Conservation (phyloP, 2,329 filamentous ascomycete species). For the Diaporthe nobilis region DNA sequence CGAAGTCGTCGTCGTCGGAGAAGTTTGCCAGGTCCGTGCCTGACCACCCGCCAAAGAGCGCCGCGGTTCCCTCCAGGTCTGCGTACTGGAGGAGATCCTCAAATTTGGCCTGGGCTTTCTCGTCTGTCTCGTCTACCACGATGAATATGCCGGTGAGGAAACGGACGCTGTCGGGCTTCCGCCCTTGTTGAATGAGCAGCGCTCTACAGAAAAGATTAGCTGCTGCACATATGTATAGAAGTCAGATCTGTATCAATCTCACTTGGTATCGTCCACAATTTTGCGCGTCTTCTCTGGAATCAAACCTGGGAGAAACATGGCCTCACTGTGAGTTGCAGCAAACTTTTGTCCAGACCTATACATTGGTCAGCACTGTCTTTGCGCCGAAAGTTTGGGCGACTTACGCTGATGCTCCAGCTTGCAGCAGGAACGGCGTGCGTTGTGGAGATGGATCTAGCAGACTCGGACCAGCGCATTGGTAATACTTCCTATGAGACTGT, state of each 20-base stretch:
- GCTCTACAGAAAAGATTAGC: not conserved
- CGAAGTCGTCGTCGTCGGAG: conserved; percentile 36
- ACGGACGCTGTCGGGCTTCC: conserved; percentile 1
- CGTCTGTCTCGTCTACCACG: conserved; percentile 37
- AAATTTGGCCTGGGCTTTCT: conserved; percentile 35
- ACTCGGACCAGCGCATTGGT: conserved; percentile 34
- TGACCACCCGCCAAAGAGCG: conserved; percentile 34
- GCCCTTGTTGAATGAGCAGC: not conserved
- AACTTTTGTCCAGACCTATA: conserved; percentile 27
- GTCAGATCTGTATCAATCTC: not conserved
- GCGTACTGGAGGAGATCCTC: conserved; percentile 28
- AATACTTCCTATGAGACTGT: conserved; percentile 23
- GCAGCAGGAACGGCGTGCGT: conserved; percentile 36
- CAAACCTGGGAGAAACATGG: conserved; percentile 32
- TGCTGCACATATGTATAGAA: not conserved
- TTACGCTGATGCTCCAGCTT: conserved; percentile 35
- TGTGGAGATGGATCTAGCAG: conserved; percentile 36
- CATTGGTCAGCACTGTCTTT: not conserved
- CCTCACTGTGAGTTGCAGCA: conserved; percentile 36
- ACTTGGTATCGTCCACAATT: conserved; percentile 30
- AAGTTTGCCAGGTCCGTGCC: conserved; percentile 31
- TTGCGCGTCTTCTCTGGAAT: conserved; percentile 25
- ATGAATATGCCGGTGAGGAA: conserved; percentile 34
- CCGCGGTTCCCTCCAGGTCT: conserved; percentile 31
- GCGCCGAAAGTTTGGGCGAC: not conserved